Evolutionary conservation across 495 filamentous ascomycete genomes (phyloP).

Genomic region (Aspergillus avenaceus): DNA sequence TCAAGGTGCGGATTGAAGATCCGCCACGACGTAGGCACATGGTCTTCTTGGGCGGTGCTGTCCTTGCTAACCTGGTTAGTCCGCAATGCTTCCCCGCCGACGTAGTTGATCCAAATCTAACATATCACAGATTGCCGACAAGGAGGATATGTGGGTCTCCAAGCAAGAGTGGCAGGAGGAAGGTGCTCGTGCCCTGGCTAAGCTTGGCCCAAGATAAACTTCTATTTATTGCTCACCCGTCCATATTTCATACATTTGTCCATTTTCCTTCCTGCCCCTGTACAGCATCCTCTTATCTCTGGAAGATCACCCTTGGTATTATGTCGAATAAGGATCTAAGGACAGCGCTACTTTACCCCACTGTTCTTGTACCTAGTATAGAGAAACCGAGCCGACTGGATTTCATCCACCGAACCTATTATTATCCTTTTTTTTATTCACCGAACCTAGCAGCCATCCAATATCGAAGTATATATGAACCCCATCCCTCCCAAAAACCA

Average conservation of each 20-base stretch:
- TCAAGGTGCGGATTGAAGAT: constrained; percentile 98
- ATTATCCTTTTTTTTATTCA: too few species aligned
- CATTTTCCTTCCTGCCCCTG: constrained; percentile 2
- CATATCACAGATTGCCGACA: constrained; percentile 77
- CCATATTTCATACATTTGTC: constrained; percentile 3
- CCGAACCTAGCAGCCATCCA: too few species aligned
- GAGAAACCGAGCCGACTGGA: neutral
- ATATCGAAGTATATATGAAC: neutral
- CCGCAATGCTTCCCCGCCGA: neutral
- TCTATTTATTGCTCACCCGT: constrained; percentile 12
- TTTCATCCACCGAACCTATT: neutral
- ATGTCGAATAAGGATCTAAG: neutral
- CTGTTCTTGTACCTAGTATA: constrained; percentile 11
- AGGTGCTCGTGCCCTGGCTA: constrained; percentile 79
- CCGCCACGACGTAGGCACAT: constrained; percentile 94
- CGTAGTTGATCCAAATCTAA: constrained; percentile 11
- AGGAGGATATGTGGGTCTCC: constrained; percentile 97
- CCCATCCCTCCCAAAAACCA: neutral
- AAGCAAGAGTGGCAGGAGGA: constrained; percentile 97
- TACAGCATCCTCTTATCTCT: neutral
- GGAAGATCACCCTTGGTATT: neutral
- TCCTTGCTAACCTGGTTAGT: constrained; percentile 87
- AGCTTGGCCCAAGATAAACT: constrained; percentile 73
- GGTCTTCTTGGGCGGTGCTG: constrained; percentile 97
- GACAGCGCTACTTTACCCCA: neutral